Base-by-base conservation (phyloP, 306 rosid species). In the Potentilla sterilis region DNA sequence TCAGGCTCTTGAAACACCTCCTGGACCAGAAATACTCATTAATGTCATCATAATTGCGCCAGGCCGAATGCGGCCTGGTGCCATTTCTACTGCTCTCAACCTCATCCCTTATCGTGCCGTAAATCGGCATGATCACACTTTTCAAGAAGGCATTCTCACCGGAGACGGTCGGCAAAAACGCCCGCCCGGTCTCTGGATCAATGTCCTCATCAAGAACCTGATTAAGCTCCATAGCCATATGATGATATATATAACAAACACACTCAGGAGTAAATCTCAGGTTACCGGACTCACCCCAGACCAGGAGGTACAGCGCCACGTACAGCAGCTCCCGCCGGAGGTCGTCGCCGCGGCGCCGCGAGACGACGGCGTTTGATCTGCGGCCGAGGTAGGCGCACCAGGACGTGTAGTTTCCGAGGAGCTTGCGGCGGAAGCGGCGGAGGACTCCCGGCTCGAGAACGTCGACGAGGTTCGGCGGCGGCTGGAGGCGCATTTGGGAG, bases 211-310 rank as follows among this genome's bases (percentile, higher is more conserved):
- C 94, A 2, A 93, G 77, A 38, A 93, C 85, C n/a, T 72, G 9
- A 74, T 86, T 93, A 37, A 93, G 85, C 77, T 93, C 98, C 85
- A 80, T 88, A 3, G 97, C 96, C 98, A 91, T 91, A 70, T 81
- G 82, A 78, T 93, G 98, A 47, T 75, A 93, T 4, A 93, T 79
- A 55, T 89, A 93, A 69, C 92, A 89, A 70, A 93, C 1, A 47
- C 98, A 93, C 72, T 91, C 98, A 0, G 98, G 98, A 38, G 67
- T 55, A 35, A 93, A 91, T 73, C 98, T 85, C 43, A 93, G 84
- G 75, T 93, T 93, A 57, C 90, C 98, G 22, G 97, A 77, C 85
- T 93, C 98, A 13, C 98, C 98, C 98, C 98, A 93, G 46, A 91
- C 77, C 12, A 93, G 73, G 12, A 93, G 90, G 44, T 75, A 91